Base-by-base conservation (phyloP, 1,139 yeast genomes). In the Nakaseomyces bracarensis region DNA sequence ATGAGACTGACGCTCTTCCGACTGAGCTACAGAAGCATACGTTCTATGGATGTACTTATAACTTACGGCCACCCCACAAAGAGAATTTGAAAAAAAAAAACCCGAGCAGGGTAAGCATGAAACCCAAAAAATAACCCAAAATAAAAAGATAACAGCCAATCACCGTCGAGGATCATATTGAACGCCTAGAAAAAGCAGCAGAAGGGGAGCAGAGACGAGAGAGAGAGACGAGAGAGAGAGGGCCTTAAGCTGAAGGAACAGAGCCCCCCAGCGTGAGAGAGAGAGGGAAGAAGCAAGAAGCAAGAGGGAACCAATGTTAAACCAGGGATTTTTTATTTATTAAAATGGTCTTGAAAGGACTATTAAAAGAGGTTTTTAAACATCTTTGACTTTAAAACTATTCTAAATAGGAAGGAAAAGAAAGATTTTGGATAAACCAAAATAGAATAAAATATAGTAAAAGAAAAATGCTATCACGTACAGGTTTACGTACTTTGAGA, bases 1-100 rank as follows among this genome's bases (percentile, higher is more conserved):
- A 65, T 65, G 69, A 65, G 69, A 65, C 69, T 65, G 69, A 65
- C 69, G 69, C 69, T 65, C 69, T 65, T 59, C 69, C 69, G 63
- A 65, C 69, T 65, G 68, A 63, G 68, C 68, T 63, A 64, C 66
- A 56, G 66, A 55, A 62, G 68, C 68, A 19, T 27, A 9, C 22
- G 14, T 26, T 9, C 9, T 26, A 26, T 6, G 5, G n/a, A n/a
- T 25, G 27, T 25, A 25, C 27, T n/a, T n/a, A n/a, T n/a, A n/a
- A n/a, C n/a, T n/a, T n/a, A n/a, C n/a, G n/a, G n/a, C n/a, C n/a
- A 7, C 25, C 25, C 25, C 25, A 22, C 25, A 10, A 10, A 7
- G 25, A 22, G 7, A 7, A 10, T 22, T 22, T 7, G 25, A 10
- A 10, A 22, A 22, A 10, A 10, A 10, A 7, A 10, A 10, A 7